A percentile compares a stretch with the other conserved stretches of the same genome.
Evolutionary conservation across 345 rosid genomes (phyloP).

Genomic region (Noccaea bulbosa): DNA sequence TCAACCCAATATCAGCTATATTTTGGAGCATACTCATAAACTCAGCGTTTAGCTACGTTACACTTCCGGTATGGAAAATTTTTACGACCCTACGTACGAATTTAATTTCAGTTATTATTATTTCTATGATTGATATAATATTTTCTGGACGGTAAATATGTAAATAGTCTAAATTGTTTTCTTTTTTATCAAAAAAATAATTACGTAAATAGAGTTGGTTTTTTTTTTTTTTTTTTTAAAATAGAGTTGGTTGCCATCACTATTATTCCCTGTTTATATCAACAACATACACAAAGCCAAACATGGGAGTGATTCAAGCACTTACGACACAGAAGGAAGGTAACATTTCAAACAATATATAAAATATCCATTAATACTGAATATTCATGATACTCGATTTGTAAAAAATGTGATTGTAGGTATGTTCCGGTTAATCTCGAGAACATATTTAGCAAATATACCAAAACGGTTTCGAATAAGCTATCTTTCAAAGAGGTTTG

Average conservation of each 20-base stretch:
- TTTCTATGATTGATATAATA: not conserved
- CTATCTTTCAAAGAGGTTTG: slow-evolving; percentile 61
- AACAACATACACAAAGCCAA: slow-evolving; percentile 74
- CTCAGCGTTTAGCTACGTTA: slow-evolving; percentile 57
- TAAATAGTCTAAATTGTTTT: slow-evolving; percentile 29
- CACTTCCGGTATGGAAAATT: slow-evolving; percentile 64
- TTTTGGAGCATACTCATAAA: slow-evolving; percentile 49
- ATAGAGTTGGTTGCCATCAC: slow-evolving; percentile 84
- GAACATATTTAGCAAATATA: slow-evolving; percentile 78
- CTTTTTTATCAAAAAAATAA: too few relatives aligned
- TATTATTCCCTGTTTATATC: slow-evolving; percentile 64
- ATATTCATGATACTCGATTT: not conserved
- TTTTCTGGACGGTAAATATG: slow-evolving; percentile 3
- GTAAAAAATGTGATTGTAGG: slow-evolving; percentile 41
- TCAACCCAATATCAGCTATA: slow-evolving; percentile 55
- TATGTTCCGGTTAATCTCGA: slow-evolving; percentile 66
- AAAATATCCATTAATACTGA: not conserved
- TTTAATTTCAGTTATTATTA: too few relatives aligned
- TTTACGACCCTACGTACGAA: too few relatives aligned
- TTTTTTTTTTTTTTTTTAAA: too few relatives aligned
- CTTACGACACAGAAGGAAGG: slow-evolving; percentile 92
- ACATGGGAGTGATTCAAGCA: slow-evolving; percentile 76
- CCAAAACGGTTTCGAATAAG: slow-evolving; percentile 54
- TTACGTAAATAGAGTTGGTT: slow-evolving; percentile 48
- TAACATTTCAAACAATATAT: slow-evolving; percentile 23